Evolutionary conservation across 192 early-diverging fungal species (phyloP).

Genomic region (Funneliformis geosporum): DNA sequence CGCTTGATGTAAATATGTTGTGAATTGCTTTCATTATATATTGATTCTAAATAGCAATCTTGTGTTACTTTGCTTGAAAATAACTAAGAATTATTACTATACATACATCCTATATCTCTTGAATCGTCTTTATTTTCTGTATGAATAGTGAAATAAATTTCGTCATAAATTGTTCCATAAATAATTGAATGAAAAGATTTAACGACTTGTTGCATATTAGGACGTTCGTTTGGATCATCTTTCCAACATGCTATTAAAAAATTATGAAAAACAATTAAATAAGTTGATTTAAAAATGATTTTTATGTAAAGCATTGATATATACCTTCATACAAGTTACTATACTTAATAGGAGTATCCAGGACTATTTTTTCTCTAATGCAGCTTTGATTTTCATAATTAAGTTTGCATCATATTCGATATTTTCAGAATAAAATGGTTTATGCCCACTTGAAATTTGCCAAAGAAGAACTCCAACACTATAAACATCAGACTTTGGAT

Average conservation of each 20-base stretch:
- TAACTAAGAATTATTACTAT: not conserved
- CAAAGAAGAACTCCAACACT: not conserved
- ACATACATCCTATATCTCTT: not conserved
- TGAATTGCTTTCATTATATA: not conserved
- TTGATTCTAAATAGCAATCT: too few species aligned
- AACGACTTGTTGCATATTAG: not conserved
- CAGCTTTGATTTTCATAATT: not conserved
- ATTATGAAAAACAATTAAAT: not conserved
- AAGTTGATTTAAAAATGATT: too few species aligned
- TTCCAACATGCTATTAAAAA: not conserved
- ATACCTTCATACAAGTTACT: not conserved
- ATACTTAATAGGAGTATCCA: not conserved
- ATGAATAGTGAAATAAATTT: not conserved
- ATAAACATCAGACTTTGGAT: not conserved
- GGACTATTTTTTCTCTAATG: not conserved
- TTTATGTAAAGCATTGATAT: too few species aligned
- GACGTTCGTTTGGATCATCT: not conserved
- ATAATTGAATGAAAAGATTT: not conserved
- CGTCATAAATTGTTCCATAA: not conserved
- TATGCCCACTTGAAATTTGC: not conserved
- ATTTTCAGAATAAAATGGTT: not conserved
- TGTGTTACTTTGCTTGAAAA: not conserved
- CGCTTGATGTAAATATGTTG: not conserved
- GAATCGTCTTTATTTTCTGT: not conserved
- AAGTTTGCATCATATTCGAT: not conserved